Evolutionary conservation across 2,329 filamentous ascomycete genomes (phyloP), one percentile per base, ranked within the genome.

Genomic region (Cytospora schulzeri): DNA sequence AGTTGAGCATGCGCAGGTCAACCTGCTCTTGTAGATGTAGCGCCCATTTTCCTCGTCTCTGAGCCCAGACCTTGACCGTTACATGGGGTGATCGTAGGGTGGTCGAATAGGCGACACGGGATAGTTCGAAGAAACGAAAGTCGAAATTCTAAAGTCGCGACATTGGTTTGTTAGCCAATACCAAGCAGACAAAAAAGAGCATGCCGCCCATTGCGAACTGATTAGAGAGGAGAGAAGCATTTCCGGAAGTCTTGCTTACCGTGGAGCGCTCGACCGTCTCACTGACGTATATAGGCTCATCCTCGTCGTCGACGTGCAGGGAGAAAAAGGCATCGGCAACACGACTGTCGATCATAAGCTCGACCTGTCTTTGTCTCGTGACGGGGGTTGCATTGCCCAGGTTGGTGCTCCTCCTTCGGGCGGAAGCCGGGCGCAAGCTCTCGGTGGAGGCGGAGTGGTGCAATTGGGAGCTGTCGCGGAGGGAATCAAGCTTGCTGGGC

Each of bases 261-360:
- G 92, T 93, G n/a, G 91, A 88, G 71, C 88, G 87, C 70, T 90
- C 85, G 31, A 88, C 85, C 26, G 90, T 82, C 77, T 98, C 94
- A 72, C 93, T 97, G 71, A 97, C 86, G 75, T 97, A 97, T n/a
- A 97, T 79, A 0, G 94, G 93, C 19, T 92, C 88, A 55, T 83
- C 77, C 59, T 87, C 77, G 4, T 79, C 85, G 1, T 85, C 79
- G 54, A 88, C 85, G 75, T 97, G 93, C 59, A 97, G 74, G 3
- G 92, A 91, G 76, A 96, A 95, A 82, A 96, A 97, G 19, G 89
- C 88, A 77, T 97, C 91, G n/a, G 89, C 92, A 77, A 95, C 88
- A 59, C 87, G 84, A 70, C 83, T 85, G 60, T 88, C 86, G 31
- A 91, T 86, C 9, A 91, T 84, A 69, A 88, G 83, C 75, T 95